These are phyloP conservation scores for Hortaea sp. DNA, from an alignment of 2,329 filamentous ascomycete species.

Conservation along the genomic window DNA sequence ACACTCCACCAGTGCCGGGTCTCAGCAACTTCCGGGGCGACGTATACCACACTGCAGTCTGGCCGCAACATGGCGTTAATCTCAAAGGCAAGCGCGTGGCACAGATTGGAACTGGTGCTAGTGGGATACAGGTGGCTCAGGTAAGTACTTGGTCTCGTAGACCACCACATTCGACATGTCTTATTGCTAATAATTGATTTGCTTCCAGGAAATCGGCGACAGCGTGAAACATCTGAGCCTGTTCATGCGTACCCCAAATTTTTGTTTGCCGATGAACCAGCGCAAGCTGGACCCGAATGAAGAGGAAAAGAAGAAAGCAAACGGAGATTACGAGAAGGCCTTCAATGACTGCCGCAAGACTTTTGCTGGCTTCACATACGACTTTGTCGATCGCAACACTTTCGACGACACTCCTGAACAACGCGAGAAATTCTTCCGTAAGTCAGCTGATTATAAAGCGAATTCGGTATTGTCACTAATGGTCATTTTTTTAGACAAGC, in stretches of 20 bases:
- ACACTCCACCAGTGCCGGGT: constrained; percentile 50
- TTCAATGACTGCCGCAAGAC: constrained; percentile 17
- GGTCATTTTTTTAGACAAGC: constrained; percentile 7
- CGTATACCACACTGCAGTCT: constrained; percentile 45
- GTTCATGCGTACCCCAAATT: constrained; percentile 45
- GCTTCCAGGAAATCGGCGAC: constrained; percentile 44
- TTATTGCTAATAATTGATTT: too few relatives aligned
- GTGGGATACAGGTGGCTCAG: constrained; percentile 49
- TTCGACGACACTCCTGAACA: constrained; percentile 42
- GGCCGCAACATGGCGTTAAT: constrained; percentile 42
- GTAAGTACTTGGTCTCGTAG: too few relatives aligned
- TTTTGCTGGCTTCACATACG: constrained; percentile 50
- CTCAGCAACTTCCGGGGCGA: constrained; percentile 50
- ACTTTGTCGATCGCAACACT: constrained; percentile 36
- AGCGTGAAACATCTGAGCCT: constrained; percentile 45
- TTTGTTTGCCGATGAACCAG: constrained; percentile 52
- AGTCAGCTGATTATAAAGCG: background rate
- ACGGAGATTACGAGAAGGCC: constrained; percentile 24
- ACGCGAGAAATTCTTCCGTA: constrained; percentile 32
- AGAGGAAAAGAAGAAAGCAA: constrained; percentile 38
- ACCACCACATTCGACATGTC: too few relatives aligned
- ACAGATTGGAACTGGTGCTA: constrained; percentile 55
- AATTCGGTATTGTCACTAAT: too few relatives aligned
- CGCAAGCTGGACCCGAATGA: constrained; percentile 31
- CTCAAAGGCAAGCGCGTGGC: constrained; percentile 49